These are phyloP conservation scores for Babesia ovis DNA, from an alignment of 169 alveolate genomes.

Conservation along the genomic window DNA sequence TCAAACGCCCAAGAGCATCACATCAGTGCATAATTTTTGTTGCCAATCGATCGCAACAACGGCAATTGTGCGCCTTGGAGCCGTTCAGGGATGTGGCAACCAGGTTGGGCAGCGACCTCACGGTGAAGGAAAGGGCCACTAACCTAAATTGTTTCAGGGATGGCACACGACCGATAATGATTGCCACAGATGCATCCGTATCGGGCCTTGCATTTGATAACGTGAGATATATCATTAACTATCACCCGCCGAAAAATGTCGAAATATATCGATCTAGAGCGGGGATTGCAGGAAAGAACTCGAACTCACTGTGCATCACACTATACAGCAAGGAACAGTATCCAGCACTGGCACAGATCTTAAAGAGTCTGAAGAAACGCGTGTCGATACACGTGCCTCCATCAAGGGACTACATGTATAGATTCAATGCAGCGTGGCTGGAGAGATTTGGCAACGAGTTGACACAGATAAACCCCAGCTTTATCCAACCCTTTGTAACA, in stretches of 20 bases:
- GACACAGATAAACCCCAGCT: slow-evolving; percentile 12
- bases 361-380: slow-evolving; percentile 19
- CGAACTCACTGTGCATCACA: slow-evolving; percentile 48
- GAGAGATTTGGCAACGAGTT: slow-evolving; percentile 26
- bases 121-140: slow-evolving; percentile 47
- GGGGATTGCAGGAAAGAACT: slow-evolving; percentile 34
- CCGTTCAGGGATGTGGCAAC: slow-evolving; percentile 33
- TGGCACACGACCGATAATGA: slow-evolving; percentile 53
- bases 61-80: slow-evolving; percentile 27
- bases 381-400: slow-evolving; percentile 56
- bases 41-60: slow-evolving; percentile 52
- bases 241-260: slow-evolving; percentile 45
- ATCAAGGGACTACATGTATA: slow-evolving; percentile 42
- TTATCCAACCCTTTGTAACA: slow-evolving; percentile 29
- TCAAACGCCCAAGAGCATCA: slow-evolving; percentile 30
- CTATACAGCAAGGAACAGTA: slow-evolving; percentile 47
- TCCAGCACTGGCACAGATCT: slow-evolving; percentile 8
- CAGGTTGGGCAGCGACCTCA: slow-evolving; percentile 42
- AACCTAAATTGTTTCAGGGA: slow-evolving; percentile 29
- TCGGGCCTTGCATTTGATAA: slow-evolving; percentile 46
- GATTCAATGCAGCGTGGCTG: slow-evolving; percentile 36
- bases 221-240: slow-evolving; percentile 41
- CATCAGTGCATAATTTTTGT: slow-evolving; percentile 56
- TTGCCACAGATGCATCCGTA: slow-evolving; percentile 57
- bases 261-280: slow-evolving; percentile 42